Conservation (phyloP, 192 early-diverging fungal species). For the Backusella mclennaniae region DNA sequence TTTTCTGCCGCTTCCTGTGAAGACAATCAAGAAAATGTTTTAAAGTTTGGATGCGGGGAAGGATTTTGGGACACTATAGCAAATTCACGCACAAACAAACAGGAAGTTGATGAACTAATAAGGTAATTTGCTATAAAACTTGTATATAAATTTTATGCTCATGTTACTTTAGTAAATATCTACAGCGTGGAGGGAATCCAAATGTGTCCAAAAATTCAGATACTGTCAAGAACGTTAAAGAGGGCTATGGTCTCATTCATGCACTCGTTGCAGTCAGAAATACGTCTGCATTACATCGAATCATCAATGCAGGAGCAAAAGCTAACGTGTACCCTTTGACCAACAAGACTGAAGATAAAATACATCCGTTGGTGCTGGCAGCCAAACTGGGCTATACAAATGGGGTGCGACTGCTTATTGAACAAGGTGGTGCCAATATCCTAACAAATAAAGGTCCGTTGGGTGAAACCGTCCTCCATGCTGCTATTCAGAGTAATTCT, state of each 20-base stretch:
- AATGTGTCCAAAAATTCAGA: constrained; percentile 32
- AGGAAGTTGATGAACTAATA: constrained; percentile 21
- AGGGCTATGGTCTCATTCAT: constrained; percentile 31
- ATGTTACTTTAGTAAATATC: constrained; percentile 24
- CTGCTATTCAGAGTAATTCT: constrained; percentile 16
- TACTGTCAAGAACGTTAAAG: constrained; percentile 14
- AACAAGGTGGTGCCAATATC: constrained; percentile 16
- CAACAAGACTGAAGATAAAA: not conserved
- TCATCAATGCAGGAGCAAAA: constrained; percentile 29
- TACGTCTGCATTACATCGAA: constrained; percentile 17
- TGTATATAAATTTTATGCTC: not conserved
- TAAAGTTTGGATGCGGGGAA: constrained; percentile 26
- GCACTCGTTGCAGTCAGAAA: constrained; percentile 21
- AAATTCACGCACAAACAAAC: not conserved
- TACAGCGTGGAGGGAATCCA: constrained; percentile 26
- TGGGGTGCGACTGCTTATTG: constrained; percentile 24
- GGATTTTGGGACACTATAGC: constrained; percentile 30
- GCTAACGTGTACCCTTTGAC: constrained; percentile 20
- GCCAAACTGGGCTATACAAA: constrained; percentile 24
- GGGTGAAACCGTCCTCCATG: constrained; percentile 14
- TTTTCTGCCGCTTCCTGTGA: not conserved
- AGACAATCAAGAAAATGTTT: not conserved
- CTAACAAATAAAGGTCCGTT: constrained; percentile 6
- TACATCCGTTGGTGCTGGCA: constrained; percentile 24
- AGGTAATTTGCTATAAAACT: constrained; percentile 15